Base-by-base conservation (phyloP, 441 rosid species). In the Populus hybrid region DNA sequence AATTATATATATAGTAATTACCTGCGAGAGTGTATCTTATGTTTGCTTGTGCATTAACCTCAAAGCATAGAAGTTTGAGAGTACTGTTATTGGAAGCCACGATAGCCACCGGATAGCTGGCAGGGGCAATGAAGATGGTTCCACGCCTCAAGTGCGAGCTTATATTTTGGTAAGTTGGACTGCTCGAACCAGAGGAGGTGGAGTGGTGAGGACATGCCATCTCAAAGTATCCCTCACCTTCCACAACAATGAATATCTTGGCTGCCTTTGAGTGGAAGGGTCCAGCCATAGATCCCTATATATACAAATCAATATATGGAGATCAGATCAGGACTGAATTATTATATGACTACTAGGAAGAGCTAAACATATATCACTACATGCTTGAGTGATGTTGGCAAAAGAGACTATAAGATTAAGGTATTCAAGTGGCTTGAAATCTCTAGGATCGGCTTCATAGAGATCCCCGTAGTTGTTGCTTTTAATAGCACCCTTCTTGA, bases 181-280 rank as follows among this genome's bases (percentile, higher is more conserved):
- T 14, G 1, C 73, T 18, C 11, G 78, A 42, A 6, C 23, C 35
- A 34, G 35, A 3, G 14, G 67, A 38, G 34, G 32, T 21, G 5
- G 75, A 66, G 5, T 82, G 63, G 67, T 85, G 89, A 1, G 91
- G 91, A 23, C 91, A 90, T 0, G 84, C 86, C 82, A 89, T 88
- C 81, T 91, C 89, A 19, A 88, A 24, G 78, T 68, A 57, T 12
- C 92, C 92, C 18, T 85, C 83, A 1, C 91, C 89, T 0, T 83
- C 73, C 7, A 83, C 46, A 19, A 85, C 86, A 5, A 83, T 14
- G 0, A 82, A 50, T 70, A 89, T 82, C 75, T 85, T 83, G 9
- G 87, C 88, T 16, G 91, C 79, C 80, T 68, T 82, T 3, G 90
- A 85, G 84, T 89, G 85, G 80, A 75, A 90, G 2, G 87, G 88